Conservation (phyloP, 176 grass and related monocot genomes). For the Zoysia japonica region DNA sequence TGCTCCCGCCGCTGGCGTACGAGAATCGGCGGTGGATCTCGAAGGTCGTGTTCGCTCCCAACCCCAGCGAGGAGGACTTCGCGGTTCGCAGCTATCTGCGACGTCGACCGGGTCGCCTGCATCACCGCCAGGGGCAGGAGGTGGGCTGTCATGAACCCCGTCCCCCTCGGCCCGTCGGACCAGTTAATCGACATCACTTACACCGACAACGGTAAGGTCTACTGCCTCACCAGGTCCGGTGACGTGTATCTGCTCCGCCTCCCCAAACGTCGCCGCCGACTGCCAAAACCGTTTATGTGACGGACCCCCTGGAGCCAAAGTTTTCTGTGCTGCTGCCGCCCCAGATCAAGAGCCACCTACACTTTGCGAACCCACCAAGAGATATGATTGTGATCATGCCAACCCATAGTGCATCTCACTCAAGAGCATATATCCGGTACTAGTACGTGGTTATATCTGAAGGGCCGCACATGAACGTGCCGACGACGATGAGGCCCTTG, state of each 20-base stretch:
- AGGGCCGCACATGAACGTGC: conserved; percentile 32
- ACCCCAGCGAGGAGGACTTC: conserved; percentile 50
- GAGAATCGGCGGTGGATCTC: conserved; percentile 45
- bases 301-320: conserved; percentile 18
- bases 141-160: conserved; percentile 47
- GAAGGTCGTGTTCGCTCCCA: conserved; percentile 58
- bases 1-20: conserved; percentile 54
- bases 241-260: conserved; percentile 54
- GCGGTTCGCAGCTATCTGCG: conserved; percentile 53
- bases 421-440: no score
- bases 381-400: no score
- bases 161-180: conserved; percentile 33
- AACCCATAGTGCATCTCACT: no score
- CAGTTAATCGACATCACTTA: conserved; percentile 55
- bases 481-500: conserved; percentile 28
- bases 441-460: conserved; percentile 9
- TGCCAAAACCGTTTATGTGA: conserved; percentile 31
- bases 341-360: neutral
- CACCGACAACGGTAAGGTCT: conserved; percentile 56
- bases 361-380: neutral
- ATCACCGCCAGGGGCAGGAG: conserved; percentile 54
- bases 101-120: conserved; percentile 51
- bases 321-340: neutral
- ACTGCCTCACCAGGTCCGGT: conserved; percentile 52
- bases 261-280: conserved; percentile 42